Percentiles rank a stretch among this genome's conserved stretches.
Evolutionary conservation across 306 rosid species (phyloP).

Genomic region (Alnus rubra): DNA sequence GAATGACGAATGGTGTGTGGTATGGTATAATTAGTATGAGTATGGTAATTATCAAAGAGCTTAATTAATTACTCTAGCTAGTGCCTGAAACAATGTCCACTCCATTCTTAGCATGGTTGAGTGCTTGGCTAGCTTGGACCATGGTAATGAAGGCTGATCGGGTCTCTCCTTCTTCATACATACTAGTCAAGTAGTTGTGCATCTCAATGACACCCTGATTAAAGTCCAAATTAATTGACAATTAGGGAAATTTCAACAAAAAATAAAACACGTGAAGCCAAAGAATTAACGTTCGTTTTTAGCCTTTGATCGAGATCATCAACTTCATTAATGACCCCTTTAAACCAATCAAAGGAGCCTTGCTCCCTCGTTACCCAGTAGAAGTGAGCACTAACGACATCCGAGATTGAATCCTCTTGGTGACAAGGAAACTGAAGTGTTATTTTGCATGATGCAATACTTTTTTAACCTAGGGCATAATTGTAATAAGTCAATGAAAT

Average conservation of each 20-base stretch:
- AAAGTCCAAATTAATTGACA: slow-evolving; percentile 31
- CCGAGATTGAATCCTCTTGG: slow-evolving; percentile 60
- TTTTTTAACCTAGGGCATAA: background rate
- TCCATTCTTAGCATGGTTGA: slow-evolving; percentile 98
- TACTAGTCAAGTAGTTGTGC: slow-evolving; percentile 99
- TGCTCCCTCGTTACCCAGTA: slow-evolving; percentile 99
- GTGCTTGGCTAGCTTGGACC: slow-evolving; percentile 90
- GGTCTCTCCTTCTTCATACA: slow-evolving; percentile 98
- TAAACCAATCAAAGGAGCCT: slow-evolving; percentile 99
- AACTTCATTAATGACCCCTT: slow-evolving; percentile 99
- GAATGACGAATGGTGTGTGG: too few species aligned
- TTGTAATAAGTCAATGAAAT: background rate
- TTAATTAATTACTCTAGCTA: slow-evolving; percentile 58
- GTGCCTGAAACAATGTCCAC: slow-evolving; percentile 98
- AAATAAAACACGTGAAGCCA: slow-evolving; percentile 1
- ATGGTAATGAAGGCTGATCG: slow-evolving; percentile 97
- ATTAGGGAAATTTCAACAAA: slow-evolving; percentile 20
- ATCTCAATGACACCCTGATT: slow-evolving; percentile 94
- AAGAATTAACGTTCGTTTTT: background rate
- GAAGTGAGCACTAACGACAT: slow-evolving; percentile 76
- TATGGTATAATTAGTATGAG: background rate
- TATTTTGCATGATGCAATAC: background rate
- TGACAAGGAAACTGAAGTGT: slow-evolving; percentile 23
- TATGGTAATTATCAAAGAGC: slow-evolving; percentile 15
- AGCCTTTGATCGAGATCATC: slow-evolving; percentile 96